phyloP scores from a whole-genome alignment of 1,284 basidiomycete genomes.

The Tylopilus sp. region DNA sequence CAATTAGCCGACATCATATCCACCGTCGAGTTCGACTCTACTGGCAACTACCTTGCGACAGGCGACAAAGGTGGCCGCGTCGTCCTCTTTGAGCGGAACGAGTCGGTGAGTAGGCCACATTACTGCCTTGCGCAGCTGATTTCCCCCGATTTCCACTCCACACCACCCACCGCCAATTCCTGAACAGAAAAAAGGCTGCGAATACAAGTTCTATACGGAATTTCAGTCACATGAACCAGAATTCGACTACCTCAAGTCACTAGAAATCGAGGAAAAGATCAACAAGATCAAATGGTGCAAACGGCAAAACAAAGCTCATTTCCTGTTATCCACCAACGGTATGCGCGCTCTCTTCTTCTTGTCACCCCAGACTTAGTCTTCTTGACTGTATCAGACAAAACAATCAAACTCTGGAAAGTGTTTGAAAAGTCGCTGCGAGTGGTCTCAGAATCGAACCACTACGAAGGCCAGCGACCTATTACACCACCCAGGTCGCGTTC shows the following conservation, averaged over 20 bases:
- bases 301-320: slow-evolving; percentile 96
- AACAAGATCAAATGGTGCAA: slow-evolving; percentile 99
- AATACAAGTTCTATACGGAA: slow-evolving; percentile 99
- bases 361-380: not conserved
- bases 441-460: slow-evolving; percentile 95
- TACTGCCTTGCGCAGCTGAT: slow-evolving; percentile 26
- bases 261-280: slow-evolving; percentile 99
- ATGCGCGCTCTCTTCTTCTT: slow-evolving; percentile 20
- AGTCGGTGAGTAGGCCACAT: slow-evolving; percentile 67
- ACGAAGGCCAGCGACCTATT: slow-evolving; percentile 68
- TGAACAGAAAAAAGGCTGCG: slow-evolving; percentile 95
- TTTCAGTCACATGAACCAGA: slow-evolving; percentile 99
- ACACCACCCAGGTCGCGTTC: slow-evolving; percentile 53
- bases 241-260: slow-evolving; percentile 99
- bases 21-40: slow-evolving; percentile 99
- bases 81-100: slow-evolving; percentile 97
- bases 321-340: slow-evolving; percentile 97
- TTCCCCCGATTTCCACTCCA: slow-evolving; percentile 25
- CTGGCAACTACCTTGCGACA: slow-evolving; percentile 98
- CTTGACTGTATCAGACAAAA: slow-evolving; percentile 77
- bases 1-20: slow-evolving; percentile 94
- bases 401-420: slow-evolving; percentile 99
- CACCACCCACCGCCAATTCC: not conserved
- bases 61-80: slow-evolving; percentile 99
- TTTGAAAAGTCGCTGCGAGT: slow-evolving; percentile 97